Base-by-base conservation (phyloP, 257 asterid genomes). In the Scutellaria galericulata region DNA sequence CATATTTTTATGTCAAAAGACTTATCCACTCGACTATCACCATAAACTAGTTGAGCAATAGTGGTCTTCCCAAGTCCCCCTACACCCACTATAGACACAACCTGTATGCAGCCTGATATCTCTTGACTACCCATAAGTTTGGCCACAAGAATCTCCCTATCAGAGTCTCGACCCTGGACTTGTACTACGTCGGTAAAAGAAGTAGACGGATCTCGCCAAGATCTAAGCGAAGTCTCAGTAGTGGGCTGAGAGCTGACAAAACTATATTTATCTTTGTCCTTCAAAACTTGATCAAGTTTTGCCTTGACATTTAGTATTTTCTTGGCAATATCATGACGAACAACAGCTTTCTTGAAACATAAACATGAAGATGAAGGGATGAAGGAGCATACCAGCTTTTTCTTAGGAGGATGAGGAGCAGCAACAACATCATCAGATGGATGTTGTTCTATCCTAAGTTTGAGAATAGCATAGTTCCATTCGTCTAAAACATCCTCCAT, bases 1-100 rank as follows among this genome's bases (percentile, higher is more conserved):
- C 61, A 55, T 1, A 63, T 44, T 9, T 18, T 63, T 63, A 44
- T 18, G 5, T 18, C n/a, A 15, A 63, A 63, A 63, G 9, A 41
- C 13, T 42, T 9, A 10, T 42, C 37, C 5, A 42, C 53, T 63
- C 0, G 68, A 42, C 39, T 15, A 42, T 63, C 10, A 4, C 20
- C 44, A 63, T 42, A 63, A 63, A 41, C 54, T 41, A 63, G 68
- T 22, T 63, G 54, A 10, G 68, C 68, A 8, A 63, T 54, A 42
- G 68, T 63, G 0, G 68, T 63, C 18, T 63, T 63, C 15, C 68
- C 68, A 42, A 41, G 37, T 20, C 68, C 68, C 15, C 68, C 52
- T 7, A 5, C 11, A 22, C 68, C 68, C 13, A 63, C 68, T 18
- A 63, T 42, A 18, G 54, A 63, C 37, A 62, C 7, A 62, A 62